Conservation (phyloP, 805 yeast genomes). For the Ogataea degrootiae region DNA sequence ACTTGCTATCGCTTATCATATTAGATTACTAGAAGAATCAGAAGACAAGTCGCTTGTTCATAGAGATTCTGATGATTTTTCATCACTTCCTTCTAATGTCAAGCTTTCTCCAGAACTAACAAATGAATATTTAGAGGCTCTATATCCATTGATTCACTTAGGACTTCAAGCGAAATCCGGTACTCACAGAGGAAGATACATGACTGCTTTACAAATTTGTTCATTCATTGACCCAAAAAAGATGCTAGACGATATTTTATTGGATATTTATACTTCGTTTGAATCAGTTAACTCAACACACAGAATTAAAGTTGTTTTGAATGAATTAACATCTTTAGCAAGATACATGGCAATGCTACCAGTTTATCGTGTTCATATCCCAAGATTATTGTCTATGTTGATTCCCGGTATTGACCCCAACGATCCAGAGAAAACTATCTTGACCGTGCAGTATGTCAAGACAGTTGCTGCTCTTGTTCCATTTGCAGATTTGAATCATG, state of each 20-base stretch:
- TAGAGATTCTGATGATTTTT: constrained; percentile 18
- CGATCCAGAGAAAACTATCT: constrained; percentile 69
- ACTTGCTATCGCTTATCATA: constrained; percentile 55
- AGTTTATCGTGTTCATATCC: constrained; percentile 69
- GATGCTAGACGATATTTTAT: constrained; percentile 49
- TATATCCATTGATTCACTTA: constrained; percentile 52
- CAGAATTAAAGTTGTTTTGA: constrained; percentile 68
- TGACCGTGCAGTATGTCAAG: constrained; percentile 64
- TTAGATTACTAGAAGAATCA: constrained; percentile 48
- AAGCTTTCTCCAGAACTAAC: constrained; percentile 23
- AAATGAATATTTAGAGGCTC: constrained; percentile 26
- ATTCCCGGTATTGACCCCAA: constrained; percentile 85
- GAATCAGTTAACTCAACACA: constrained; percentile 69
- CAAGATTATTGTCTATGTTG: constrained; percentile 64
- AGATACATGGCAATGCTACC: constrained; percentile 63
- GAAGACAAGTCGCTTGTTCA: constrained; percentile 28
- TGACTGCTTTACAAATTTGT: constrained; percentile 56
- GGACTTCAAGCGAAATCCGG: constrained; percentile 78
- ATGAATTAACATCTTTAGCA: constrained; percentile 58
- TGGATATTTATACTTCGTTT: constrained; percentile 75
- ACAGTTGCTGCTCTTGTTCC: constrained; percentile 71
- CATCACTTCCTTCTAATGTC: constrained; percentile 18
- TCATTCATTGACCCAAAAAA: constrained; percentile 55
- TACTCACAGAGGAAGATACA: constrained; percentile 50
- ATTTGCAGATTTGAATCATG: constrained; percentile 52